phyloP scores from a whole-genome alignment of 2,329 filamentous ascomycete genomes.

The Exserohilum turcica region DNA sequence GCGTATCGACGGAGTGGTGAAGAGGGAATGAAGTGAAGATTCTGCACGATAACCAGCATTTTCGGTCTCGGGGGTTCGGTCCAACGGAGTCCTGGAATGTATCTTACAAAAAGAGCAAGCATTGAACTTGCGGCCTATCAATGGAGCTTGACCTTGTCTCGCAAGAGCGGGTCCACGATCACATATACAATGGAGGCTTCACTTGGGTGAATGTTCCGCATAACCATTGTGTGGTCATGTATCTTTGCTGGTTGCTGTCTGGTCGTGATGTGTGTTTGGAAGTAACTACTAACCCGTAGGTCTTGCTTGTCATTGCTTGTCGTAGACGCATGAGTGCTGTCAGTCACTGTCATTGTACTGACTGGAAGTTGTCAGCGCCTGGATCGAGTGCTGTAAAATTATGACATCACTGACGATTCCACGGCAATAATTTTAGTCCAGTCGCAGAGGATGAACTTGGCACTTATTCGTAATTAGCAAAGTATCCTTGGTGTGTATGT shows the following conservation, averaged over 20 bases:
- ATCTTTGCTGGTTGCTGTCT: conserved; percentile 21
- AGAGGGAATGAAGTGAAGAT: conserved; percentile 38
- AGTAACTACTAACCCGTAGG: conserved; percentile 5
- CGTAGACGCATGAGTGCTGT: neutral
- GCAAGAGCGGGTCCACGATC: conserved; percentile 46
- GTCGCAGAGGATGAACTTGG: no score
- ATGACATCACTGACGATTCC: neutral
- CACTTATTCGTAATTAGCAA: neutral
- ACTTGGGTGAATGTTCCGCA: conserved; percentile 62
- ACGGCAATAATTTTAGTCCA: no score
- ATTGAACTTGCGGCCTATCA: conserved; percentile 53
- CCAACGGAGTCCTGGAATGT: conserved; percentile 48
- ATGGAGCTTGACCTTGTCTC: conserved; percentile 49
- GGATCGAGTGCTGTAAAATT: neutral
- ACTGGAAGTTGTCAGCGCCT: neutral
- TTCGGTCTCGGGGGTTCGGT: conserved; percentile 46
- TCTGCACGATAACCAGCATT: conserved; percentile 46
- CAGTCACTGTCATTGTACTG: neutral
- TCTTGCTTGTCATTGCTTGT: neutral
- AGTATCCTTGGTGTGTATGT: no score
- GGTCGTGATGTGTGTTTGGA: conserved; percentile 28
- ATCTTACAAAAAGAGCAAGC: conserved; percentile 50
- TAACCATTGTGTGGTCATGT: conserved; percentile 60
- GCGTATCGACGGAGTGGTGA: conserved; percentile 45
- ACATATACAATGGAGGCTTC: conserved; percentile 63